Base-by-base conservation (phyloP, 495 filamentous ascomycete species). In the Rhypophila decipiens region DNA sequence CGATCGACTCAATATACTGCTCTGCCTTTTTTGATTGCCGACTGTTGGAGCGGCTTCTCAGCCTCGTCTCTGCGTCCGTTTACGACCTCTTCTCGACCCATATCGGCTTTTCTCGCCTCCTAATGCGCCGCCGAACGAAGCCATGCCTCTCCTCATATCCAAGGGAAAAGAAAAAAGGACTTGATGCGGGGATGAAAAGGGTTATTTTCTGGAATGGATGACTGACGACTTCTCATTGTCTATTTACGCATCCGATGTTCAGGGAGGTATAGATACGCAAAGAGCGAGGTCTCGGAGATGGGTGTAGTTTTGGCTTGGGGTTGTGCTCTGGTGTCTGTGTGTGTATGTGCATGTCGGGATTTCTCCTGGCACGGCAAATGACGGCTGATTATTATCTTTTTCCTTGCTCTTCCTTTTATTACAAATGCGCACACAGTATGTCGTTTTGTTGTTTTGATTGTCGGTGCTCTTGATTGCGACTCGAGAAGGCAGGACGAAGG, bases 171-270 rank as follows among this genome's bases (percentile, higher is more conserved):
- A 50, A 51, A 44, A 42, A 51, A 49, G 48, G 39, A 46, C 44
- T 44, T 38, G 43, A 49, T 42, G 46, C 52, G 50, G 35, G 21
- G 45, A 46, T 39, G 36, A 45, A 42, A 38, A 31, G 27, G 51
- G 29, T 23, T 48, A 22, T 48, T 49, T 49, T 52, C 47, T 44
- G 52, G 49, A 54, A 51, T 54, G 56, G 53, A 59, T 50, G 56
- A 61, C 55, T 64, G 59, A 64, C 53, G 58, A 64, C 52, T 64
- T 44, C 61, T 50, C 48, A n/a, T 55, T 56, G 55, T 56, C 49
- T 50, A 38, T 58, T 44, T 53, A 17, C 29, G 36, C 50, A 21
- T 47, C 49, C 24, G 50, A 39, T 36, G 51, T 52, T n/a, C n/a
- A 45, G 44, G 54, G 49, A 61, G 42, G 53, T 64, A 59, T 64